These are phyloP conservation scores for Trichoderma gracile DNA, from an alignment of 2,329 filamentous ascomycete species.

Conservation along the genomic window DNA sequence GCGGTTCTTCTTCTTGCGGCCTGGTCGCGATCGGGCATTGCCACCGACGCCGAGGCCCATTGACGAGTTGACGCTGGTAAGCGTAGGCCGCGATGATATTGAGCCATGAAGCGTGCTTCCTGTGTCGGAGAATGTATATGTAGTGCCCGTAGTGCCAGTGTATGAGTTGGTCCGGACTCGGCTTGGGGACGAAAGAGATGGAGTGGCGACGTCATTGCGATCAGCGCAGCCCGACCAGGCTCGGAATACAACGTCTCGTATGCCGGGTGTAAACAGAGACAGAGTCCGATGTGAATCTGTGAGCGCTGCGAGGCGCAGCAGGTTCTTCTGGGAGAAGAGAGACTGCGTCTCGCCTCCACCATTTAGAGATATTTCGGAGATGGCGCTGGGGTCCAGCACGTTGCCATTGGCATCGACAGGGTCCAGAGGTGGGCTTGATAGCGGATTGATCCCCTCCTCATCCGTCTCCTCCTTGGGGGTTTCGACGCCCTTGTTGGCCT, in stretches of 20 bases:
- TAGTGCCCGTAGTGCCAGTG: constrained; percentile 57
- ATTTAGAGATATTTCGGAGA: constrained; percentile 77
- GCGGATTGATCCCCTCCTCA: constrained; percentile 72
- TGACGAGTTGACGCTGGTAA: constrained; percentile 62
- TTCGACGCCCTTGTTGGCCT: constrained; percentile 53
- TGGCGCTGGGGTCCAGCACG: constrained; percentile 70
- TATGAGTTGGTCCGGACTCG: constrained; percentile 66
- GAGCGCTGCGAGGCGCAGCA: constrained; percentile 77
- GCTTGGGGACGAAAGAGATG: constrained; percentile 51
- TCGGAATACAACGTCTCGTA: constrained; percentile 85
- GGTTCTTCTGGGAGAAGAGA: constrained; percentile 92
- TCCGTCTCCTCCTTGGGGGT: constrained; percentile 51
- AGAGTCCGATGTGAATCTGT: constrained; percentile 87
- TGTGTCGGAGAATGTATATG: constrained; percentile 73
- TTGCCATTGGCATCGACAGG: constrained; percentile 80
- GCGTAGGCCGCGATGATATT: constrained; percentile 66
- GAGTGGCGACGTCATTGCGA: constrained; percentile 59
- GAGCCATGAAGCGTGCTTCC: constrained; percentile 64
- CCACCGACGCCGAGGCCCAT: constrained; percentile 65
- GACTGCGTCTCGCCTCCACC: constrained; percentile 80
- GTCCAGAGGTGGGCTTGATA: constrained; percentile 77
- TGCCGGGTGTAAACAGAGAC: constrained; percentile 88
- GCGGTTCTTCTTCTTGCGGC: constrained; percentile 78
- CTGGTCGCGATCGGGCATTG: constrained; percentile 59
- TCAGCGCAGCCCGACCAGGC: constrained; percentile 85